Evolutionary conservation across 805 yeast genomes (phyloP), one percentile per base, ranked within the genome.

Genomic region (Babjeviella inositovora): DNA sequence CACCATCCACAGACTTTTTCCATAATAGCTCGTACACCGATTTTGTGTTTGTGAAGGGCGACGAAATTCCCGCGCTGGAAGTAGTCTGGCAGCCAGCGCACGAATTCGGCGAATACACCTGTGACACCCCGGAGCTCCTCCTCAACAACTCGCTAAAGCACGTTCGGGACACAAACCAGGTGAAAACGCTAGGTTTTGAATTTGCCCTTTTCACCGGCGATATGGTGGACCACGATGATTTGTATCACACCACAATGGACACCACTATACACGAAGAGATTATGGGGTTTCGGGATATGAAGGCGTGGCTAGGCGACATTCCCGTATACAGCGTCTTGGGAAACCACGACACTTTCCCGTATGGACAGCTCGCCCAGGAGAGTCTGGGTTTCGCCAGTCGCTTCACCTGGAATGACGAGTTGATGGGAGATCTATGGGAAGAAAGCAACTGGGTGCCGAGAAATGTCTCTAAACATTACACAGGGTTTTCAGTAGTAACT

Each of bases 131-230:
- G 7, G 49, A 46, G 14, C 37, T 52, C 9, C 34, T 56, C 32
- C 30, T 56, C 26, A 55, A 55, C 37, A 49, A 45, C 29, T 43
- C 53, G 22, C 37, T 56, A 36, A 41, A 38, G 24, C 24, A 39
- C 24, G 38, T 43, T 13, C 11, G 21, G 3, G 8, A 15, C 6
- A 11, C 22, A 7, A 19, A 26, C 11, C 6, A 7, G 7, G 9
- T 9, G 15, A 11, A 17, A 8, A 17, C 21, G 6, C 12, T 26
- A 5, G 21, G 30, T 10, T 22, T 37, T 15, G 59, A 55, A 28
- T 53, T 54, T 25, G 32, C 57, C n/a, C 23, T 56, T 11, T 53
- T 54, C 39, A 56, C 59, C 8, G 62, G 62, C 18, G 62, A 54
- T 25, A 37, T 54, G 20, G 61, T 55, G 24, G 62, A 54, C 29